Evolutionary conservation across 257 asterid genomes (phyloP).

Genomic region (Solanum arcanum): DNA sequence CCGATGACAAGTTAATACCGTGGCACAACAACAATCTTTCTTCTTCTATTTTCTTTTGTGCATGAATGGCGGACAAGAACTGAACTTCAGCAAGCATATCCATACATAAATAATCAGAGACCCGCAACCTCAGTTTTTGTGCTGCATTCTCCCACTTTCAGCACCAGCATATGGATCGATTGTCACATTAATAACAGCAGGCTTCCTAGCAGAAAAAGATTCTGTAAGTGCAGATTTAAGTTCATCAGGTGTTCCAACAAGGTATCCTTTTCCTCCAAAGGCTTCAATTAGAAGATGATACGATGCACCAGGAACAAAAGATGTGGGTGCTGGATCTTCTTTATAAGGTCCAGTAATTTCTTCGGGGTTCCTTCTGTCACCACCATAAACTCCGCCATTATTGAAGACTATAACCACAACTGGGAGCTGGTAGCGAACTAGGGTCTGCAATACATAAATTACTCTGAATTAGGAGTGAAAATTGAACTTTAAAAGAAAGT

Average conservation of each 20-base stretch:
- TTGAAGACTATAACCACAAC: conserved; percentile 89
- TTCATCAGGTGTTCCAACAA: conserved; percentile 68
- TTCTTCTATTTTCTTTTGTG: background rate
- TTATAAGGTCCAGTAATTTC: conserved; percentile 80
- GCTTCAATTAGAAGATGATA: conserved; percentile 72
- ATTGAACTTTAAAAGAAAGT: background rate
- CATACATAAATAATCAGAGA: background rate
- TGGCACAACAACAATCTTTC: background rate
- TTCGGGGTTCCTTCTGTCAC: conserved; percentile 73
- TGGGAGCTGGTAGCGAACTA: conserved; percentile 78
- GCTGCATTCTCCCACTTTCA: conserved; percentile 86
- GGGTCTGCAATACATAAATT: conserved; percentile 32
- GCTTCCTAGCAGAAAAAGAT: conserved; percentile 62
- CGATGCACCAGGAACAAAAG: conserved; percentile 81
- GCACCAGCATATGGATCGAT: conserved; percentile 90
- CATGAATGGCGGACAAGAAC: background rate
- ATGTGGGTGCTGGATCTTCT: conserved; percentile 90
- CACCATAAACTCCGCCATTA: conserved; percentile 89
- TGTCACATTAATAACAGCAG: conserved; percentile 68
- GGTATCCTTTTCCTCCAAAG: conserved; percentile 87
- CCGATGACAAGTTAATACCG: background rate
- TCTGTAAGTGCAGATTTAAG: conserved; percentile 63
- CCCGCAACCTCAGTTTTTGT: conserved; percentile 57
- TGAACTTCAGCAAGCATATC: background rate
- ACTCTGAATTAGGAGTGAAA: background rate